Conservation (phyloP, 2,329 filamentous ascomycete genomes). For the Helotiales sp. region DNA sequence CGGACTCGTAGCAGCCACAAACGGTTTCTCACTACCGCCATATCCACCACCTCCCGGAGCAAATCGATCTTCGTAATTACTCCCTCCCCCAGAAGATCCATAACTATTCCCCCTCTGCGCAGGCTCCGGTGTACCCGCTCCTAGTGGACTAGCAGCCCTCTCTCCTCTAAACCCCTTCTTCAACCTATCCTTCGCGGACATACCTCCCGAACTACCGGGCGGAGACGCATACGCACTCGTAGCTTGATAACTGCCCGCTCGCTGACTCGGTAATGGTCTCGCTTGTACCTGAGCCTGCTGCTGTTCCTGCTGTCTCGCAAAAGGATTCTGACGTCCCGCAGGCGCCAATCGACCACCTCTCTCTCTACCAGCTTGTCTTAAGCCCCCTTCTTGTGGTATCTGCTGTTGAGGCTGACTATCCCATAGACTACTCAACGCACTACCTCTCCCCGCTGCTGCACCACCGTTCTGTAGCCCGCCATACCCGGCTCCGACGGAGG, state of each 20-base stretch:
- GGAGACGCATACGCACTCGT: constrained; percentile 35
- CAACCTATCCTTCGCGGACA: constrained; percentile 72
- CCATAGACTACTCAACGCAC: constrained; percentile 57
- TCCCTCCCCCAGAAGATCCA: constrained; percentile 13
- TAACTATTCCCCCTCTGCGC: constrained; percentile 17
- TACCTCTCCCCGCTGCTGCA: constrained; percentile 38
- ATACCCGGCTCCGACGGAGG: constrained; percentile 54
- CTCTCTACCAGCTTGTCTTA: constrained; percentile 45
- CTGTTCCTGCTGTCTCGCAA: constrained; percentile 14
- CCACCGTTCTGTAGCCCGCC: constrained; percentile 43
- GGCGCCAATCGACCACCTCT: constrained; percentile 34
- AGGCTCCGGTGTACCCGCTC: constrained; percentile 13
- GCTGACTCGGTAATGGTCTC: constrained; percentile 69
- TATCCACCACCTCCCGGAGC: constrained; percentile 27
- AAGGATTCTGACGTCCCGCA: constrained; percentile 30
- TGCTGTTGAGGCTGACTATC: constrained; percentile 41
- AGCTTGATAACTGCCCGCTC: constrained; percentile 73
- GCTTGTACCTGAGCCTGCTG: constrained; percentile 38
- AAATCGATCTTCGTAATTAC: constrained; percentile 20
- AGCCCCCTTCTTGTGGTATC: constrained; percentile 41
- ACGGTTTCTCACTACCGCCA: constrained; percentile 40
- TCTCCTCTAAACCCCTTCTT: constrained; percentile 70
- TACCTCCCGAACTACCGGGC: constrained; percentile 12
- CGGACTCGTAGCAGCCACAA: constrained; percentile 47
- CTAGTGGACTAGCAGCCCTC: constrained; percentile 47